Percentiles rank a stretch among this genome's conserved stretches.
These are phyloP conservation scores for Medicago ruthenica DNA, from an alignment of 306 rosid genomes.

Conservation along the genomic window DNA sequence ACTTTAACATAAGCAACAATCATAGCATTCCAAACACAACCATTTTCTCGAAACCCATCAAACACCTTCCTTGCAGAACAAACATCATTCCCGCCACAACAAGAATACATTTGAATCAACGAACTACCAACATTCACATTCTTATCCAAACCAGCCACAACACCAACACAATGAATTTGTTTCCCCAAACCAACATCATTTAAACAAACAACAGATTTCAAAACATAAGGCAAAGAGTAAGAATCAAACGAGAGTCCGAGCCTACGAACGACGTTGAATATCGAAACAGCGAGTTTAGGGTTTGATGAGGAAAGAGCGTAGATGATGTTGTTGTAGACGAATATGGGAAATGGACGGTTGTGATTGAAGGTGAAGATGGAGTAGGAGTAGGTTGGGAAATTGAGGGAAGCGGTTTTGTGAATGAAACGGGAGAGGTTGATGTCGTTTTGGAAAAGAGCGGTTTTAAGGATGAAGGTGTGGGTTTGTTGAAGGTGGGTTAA, in stretches of 20 bases:
- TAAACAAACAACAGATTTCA: constrained; percentile 55
- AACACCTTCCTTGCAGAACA: constrained; percentile 62
- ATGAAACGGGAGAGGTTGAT: constrained; percentile 56
- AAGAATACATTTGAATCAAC: constrained; percentile 65
- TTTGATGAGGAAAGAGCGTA: constrained; percentile 50
- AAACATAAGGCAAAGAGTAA: constrained; percentile 62
- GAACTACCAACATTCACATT: constrained; percentile 48
- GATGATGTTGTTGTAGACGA: constrained; percentile 56
- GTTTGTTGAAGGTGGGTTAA: constrained; percentile 57
- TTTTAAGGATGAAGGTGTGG: constrained; percentile 53
- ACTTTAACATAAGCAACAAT: constrained; percentile 61
- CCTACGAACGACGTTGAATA: constrained; percentile 40
- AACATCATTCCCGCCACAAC: constrained; percentile 45
- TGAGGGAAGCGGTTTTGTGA: constrained; percentile 51
- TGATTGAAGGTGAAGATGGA: constrained; percentile 49
- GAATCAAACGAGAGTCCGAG: constrained; percentile 57
- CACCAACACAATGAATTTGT: constrained; percentile 60
- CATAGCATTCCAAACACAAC: constrained; percentile 60
- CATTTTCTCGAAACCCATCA: constrained; percentile 35
- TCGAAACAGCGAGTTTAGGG: constrained; percentile 42
- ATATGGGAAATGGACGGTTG: constrained; percentile 43
- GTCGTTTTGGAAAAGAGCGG: constrained; percentile 54
- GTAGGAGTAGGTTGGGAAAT: constrained; percentile 50
- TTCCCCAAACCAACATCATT: constrained; percentile 41
- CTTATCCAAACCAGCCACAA: constrained; percentile 52